Evolutionary conservation across 164 flowering plant genomes (phyloP).

Genomic region (Vitis cinerea): DNA sequence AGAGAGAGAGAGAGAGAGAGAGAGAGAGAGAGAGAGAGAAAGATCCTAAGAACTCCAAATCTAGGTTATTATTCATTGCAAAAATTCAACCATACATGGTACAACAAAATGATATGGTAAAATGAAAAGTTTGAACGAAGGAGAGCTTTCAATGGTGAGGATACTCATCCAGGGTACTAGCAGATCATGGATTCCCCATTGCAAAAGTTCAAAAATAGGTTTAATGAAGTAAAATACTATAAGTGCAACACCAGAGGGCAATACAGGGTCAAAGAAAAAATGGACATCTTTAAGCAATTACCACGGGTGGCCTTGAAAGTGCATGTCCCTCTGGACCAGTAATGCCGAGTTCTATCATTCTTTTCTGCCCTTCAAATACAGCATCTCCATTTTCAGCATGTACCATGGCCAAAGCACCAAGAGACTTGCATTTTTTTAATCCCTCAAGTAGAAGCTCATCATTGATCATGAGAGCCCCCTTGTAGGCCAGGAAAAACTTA

Average conservation of each 20-base stretch:
- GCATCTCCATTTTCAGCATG: slow-evolving; percentile 99
- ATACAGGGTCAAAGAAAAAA: background rate
- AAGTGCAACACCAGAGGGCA: background rate
- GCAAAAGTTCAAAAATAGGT: background rate
- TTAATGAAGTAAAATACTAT: background rate
- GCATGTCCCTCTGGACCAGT: slow-evolving; percentile 98
- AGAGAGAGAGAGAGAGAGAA: too few relatives aligned
- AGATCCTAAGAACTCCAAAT: too few relatives aligned
- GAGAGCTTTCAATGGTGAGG: too few relatives aligned
- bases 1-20: too few relatives aligned
- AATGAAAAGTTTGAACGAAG: too few relatives aligned
- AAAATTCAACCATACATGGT: too few relatives aligned
- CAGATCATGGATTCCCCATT: too few relatives aligned
- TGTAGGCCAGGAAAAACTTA: slow-evolving; percentile 93
- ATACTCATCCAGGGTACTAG: too few relatives aligned
- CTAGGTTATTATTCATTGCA: too few relatives aligned
- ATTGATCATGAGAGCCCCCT: slow-evolving; percentile 71
- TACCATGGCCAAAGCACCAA: slow-evolving; percentile 97
- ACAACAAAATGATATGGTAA: too few relatives aligned
- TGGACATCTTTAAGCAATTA: slow-evolving; percentile 26
- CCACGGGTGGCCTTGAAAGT: slow-evolving; percentile 94
- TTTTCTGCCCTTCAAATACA: slow-evolving; percentile 81
- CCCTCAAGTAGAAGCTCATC: slow-evolving; percentile 86
- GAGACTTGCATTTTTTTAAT: slow-evolving; percentile 84
- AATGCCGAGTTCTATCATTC: slow-evolving; percentile 92